phyloP scores from a whole-genome alignment of 306 rosid genomes.

The Erythrophleum fordii region DNA sequence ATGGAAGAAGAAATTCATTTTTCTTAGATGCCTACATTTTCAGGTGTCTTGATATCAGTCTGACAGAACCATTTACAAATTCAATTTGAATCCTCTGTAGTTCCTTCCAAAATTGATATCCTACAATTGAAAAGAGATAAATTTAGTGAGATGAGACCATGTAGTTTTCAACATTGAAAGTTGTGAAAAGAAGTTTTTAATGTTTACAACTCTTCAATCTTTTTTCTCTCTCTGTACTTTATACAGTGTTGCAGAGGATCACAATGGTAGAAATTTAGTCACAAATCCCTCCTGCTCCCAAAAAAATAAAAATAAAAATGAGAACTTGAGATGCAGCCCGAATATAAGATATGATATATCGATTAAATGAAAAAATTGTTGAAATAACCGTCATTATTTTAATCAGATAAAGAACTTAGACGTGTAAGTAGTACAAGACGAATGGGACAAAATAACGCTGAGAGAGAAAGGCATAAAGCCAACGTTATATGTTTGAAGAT shows the following conservation, averaged over 20 bases:
- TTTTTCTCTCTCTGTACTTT: too few species aligned
- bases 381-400: not conserved
- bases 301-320: too few species aligned
- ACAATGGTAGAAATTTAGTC: conserved; percentile 93
- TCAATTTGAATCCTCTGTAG: too few species aligned
- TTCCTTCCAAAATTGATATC: too few species aligned
- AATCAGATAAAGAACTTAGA: not conserved
- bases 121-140: too few species aligned
- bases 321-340: conserved; percentile 98
- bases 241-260: conserved; percentile 88
- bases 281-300: too few species aligned
- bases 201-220: too few species aligned
- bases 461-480: not conserved
- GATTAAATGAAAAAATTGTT: not conserved
- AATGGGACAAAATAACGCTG: not conserved
- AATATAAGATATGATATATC: conserved; percentile 23
- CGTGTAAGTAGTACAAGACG: not conserved
- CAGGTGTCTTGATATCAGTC: conserved; percentile 85
- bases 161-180: too few species aligned
- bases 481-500: not conserved
- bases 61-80: too few species aligned
- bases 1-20: conserved; percentile 29
- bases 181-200: too few species aligned
- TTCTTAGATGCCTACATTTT: conserved; percentile 65
- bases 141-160: too few species aligned